A percentile compares a stretch with the other conserved stretches of the same genome.
phyloP scores from a whole-genome alignment of 345 rosid genomes.

The Citrus unshiu region DNA sequence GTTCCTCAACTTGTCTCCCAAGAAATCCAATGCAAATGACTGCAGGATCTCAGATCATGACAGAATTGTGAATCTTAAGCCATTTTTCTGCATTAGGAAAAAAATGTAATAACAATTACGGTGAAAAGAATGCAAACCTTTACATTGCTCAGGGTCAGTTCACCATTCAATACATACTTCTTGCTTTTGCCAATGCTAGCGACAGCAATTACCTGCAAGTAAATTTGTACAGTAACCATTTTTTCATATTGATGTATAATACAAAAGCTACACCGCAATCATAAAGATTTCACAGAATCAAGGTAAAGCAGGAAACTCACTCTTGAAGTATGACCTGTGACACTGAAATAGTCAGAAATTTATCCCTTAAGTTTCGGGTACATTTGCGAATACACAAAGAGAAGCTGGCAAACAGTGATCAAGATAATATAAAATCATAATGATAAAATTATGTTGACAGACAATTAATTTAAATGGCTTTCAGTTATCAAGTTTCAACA shows the following conservation, averaged over 20 bases:
- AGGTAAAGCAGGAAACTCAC: not conserved
- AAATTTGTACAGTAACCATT: not conserved
- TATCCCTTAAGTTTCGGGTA: not conserved
- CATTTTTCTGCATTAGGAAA: not conserved
- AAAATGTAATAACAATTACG: too few species aligned
- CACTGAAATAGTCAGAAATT: not conserved
- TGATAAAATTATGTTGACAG: not conserved
- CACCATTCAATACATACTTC: not conserved
- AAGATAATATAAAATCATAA: too few species aligned
- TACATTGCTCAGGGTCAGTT: not conserved
- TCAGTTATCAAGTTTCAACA: not conserved
- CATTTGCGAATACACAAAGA: not conserved
- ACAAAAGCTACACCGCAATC: not conserved
- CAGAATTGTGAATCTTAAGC: not conserved
- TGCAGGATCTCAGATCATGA: not conserved
- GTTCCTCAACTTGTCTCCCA: not conserved
- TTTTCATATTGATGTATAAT: not conserved
- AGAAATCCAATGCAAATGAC: not conserved
- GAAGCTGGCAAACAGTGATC: not conserved
- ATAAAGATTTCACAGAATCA: not conserved
- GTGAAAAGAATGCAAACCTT: not conserved
- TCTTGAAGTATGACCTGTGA: not conserved
- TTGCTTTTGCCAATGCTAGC: not conserved
- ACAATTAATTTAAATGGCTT: not conserved
- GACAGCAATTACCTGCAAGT: not conserved